Percentiles rank a stretch among this genome's conserved stretches.
Evolutionary conservation across 345 rosid genomes (phyloP).

Genomic region (Citrus unshiu): DNA sequence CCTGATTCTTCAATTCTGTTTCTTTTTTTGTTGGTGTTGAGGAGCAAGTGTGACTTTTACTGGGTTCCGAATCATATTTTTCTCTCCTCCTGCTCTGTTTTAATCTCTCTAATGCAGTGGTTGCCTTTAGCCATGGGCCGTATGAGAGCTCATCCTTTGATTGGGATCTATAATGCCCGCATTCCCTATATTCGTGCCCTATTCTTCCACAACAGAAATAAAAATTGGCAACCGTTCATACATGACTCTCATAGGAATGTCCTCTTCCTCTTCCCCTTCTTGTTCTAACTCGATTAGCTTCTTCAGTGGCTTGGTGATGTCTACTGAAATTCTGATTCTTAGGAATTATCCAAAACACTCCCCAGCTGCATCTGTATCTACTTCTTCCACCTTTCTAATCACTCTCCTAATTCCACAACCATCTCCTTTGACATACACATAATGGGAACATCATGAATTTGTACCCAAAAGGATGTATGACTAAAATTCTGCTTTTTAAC

Average conservation of each 20-base stretch:
- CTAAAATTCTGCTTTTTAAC: too few relatives aligned
- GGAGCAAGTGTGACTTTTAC: too few relatives aligned
- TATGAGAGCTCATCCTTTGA: too few relatives aligned
- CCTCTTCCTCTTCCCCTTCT: not conserved
- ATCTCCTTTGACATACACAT: not conserved
- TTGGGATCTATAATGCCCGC: too few relatives aligned
- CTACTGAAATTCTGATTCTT: not conserved
- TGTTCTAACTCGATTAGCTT: not conserved
- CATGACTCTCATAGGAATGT: too few relatives aligned
- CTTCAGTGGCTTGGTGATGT: not conserved
- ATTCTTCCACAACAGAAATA: not conserved
- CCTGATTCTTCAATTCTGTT: fast-evolving
- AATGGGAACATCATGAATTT: not conserved
- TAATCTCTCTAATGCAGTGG: too few relatives aligned
- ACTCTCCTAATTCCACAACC: not conserved
- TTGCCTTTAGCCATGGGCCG: too few relatives aligned
- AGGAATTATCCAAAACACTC: not conserved
- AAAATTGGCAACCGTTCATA: not conserved
- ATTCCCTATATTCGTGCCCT: not conserved
- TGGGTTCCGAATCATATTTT: too few relatives aligned
- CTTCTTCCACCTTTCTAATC: not conserved
- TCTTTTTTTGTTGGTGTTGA: too few relatives aligned
- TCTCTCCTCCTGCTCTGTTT: too few relatives aligned
- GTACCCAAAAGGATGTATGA: too few relatives aligned
- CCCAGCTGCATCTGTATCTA: not conserved